phyloP scores from a whole-genome alignment of 1,139 yeast species.

The Candida sanyaensis region DNA sequence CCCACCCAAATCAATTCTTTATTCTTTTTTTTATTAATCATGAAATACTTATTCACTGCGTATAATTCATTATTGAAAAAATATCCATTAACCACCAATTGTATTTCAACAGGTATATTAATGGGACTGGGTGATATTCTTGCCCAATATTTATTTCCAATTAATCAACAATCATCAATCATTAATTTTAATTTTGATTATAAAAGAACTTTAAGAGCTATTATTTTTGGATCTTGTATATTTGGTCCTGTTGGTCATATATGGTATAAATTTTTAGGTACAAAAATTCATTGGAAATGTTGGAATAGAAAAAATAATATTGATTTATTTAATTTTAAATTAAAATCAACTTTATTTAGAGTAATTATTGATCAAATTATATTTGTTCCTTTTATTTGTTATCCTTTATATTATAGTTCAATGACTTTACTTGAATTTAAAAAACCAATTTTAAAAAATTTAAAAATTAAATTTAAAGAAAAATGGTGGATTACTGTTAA shows the following conservation, averaged over 20 bases:
- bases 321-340: constrained; percentile 11
- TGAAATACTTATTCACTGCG: background rate
- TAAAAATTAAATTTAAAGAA: constrained; percentile 38
- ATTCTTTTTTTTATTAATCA: no score
- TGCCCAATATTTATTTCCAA: constrained; percentile 62
- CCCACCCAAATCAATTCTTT: no score
- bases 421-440: constrained; percentile 64
- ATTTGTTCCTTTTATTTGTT: constrained; percentile 72
- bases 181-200: constrained; percentile 15
- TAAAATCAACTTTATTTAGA: constrained; percentile 33
- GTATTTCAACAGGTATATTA: constrained; percentile 55
- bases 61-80: constrained; percentile 29
- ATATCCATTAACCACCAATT: constrained; percentile 56
- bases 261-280: constrained; percentile 35
- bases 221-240: constrained; percentile 37
- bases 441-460: constrained; percentile 22
- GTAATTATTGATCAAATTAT: constrained; percentile 69
- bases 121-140: constrained; percentile 74
- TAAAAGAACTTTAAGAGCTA: constrained; percentile 54
- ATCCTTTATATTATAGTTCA: constrained; percentile 64
- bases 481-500: constrained; percentile 61
- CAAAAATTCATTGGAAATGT: constrained; percentile 15
- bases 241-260: constrained; percentile 44
- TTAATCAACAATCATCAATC: constrained; percentile 4
- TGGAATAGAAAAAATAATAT: no score